Conservation (phyloP, 805 yeast species). For the Candida koratica region DNA sequence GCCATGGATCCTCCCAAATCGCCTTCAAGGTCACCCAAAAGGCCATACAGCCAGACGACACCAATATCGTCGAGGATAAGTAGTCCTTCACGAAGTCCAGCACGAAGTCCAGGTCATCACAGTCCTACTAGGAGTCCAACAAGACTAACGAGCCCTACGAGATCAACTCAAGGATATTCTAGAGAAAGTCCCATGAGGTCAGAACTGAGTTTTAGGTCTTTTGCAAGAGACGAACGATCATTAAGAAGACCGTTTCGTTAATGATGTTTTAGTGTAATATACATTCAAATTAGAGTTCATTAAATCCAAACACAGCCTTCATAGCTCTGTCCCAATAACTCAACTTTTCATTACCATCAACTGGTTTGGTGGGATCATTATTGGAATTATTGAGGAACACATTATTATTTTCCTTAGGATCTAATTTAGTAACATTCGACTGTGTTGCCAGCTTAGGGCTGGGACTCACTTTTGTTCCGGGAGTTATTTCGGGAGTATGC, state of each 20-base stretch:
- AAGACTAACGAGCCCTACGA: neutral
- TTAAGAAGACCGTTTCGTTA: slow-evolving; percentile 4
- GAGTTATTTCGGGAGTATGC: slow-evolving; percentile 5
- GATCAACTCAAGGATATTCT: slow-evolving; percentile 1
- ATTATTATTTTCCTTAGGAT: slow-evolving; percentile 38
- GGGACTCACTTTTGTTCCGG: slow-evolving; percentile 2
- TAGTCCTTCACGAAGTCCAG: slow-evolving; percentile 5
- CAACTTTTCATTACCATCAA: slow-evolving; percentile 27
- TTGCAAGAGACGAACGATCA: slow-evolving; percentile 2
- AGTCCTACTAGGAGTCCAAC: slow-evolving; percentile 6
- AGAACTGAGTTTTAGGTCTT: slow-evolving; percentile 2
- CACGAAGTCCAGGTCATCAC: neutral
- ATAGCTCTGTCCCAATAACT: slow-evolving; percentile 31
- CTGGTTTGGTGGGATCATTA: slow-evolving; percentile 16
- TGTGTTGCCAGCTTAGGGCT: slow-evolving; percentile 7
- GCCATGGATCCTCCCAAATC: slow-evolving; percentile 3
- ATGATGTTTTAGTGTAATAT: neutral
- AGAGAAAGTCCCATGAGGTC: slow-evolving; percentile 5
- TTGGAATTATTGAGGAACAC: slow-evolving; percentile 28
- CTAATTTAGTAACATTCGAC: slow-evolving; percentile 20
- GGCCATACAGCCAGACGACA: slow-evolving; percentile 3
- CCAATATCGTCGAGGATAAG: neutral
- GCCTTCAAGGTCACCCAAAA: slow-evolving; percentile 3
- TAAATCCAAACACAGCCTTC: slow-evolving; percentile 40
- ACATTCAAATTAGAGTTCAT: slow-evolving; percentile 29